phyloP scores from a whole-genome alignment of 2,329 filamentous ascomycete genomes.

The Pseudogymnoascus sp. region DNA sequence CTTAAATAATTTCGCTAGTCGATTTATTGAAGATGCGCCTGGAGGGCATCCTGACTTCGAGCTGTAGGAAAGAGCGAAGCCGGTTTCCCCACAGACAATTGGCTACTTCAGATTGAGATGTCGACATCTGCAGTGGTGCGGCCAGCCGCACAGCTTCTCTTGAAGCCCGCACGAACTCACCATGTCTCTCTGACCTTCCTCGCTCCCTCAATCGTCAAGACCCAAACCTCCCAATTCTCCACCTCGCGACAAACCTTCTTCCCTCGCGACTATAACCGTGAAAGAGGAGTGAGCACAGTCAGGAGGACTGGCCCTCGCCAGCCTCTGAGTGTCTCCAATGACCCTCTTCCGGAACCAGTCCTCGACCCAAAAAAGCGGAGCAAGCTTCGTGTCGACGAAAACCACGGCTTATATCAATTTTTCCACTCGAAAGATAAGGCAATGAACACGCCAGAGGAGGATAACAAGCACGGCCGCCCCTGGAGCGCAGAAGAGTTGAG shows the following conservation, averaged over 20 bases:
- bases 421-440: constrained; percentile 65
- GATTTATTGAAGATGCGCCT: constrained; percentile 1
- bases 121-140: constrained; percentile 23
- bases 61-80: constrained; percentile 2
- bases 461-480: constrained; percentile 64
- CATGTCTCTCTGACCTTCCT: constrained; percentile 26
- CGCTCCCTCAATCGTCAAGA: constrained; percentile 22
- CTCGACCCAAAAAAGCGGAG: constrained; percentile 49
- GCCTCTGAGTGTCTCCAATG: constrained; percentile 65
- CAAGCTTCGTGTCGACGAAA: constrained; percentile 49
- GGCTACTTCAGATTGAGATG: constrained; percentile 19
- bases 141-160: constrained; percentile 18
- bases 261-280: constrained; percentile 66
- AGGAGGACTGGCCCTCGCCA: constrained; percentile 69
- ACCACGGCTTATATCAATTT: constrained; percentile 91
- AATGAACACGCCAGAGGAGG: constrained; percentile 66
- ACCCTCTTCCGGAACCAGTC: constrained; percentile 66
- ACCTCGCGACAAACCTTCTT: constrained; percentile 22
- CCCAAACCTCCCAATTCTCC: constrained; percentile 27
- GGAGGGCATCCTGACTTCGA: constrained; percentile 6
- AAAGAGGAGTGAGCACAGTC: constrained; percentile 75
- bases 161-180: constrained; percentile 13
- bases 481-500: constrained; percentile 85
- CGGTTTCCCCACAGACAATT: constrained; percentile 14
- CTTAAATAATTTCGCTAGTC: constrained; percentile 10